Base-by-base conservation (phyloP, 805 yeast genomes). In the Teunomyces tritomae region DNA sequence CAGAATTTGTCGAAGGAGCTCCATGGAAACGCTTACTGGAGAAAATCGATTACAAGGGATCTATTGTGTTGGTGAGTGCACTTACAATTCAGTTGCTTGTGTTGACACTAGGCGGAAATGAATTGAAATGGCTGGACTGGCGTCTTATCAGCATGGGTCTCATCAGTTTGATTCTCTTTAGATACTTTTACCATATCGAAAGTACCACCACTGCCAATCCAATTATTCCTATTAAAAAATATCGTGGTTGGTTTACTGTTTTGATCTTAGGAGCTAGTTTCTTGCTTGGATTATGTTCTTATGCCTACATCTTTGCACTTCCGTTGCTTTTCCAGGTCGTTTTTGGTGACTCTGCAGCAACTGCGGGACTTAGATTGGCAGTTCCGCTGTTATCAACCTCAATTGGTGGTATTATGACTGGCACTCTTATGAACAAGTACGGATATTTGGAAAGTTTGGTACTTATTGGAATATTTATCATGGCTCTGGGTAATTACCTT, bases 251-350 rank as follows among this genome's bases (percentile, higher is more conserved):
- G 27, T 60, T 64, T 43, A 58, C 62, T 14, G 49, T 57, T 33
- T 48, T 65, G 24, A 47, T 57, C 8, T 46, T 70, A 4, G 57
- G 57, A n/a, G 61, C 64, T 9, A 68, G 70, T 16, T 58, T 66
- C 42, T 53, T 71, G 17, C 59, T 72, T 9, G 78, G 78, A 2
- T 61, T 72, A 41, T 64, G 72, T 5, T 57, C 66, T 40, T 70
- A 61, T 50, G 74, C 78, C 0, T 71, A 71, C 48, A 56, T 74
- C 24, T 74, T 74, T 55, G 65, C 71, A 4, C 53, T 74, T 1
- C 79, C 78, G 1, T 56, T 72, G 26, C 60, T 73, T 32, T 72
- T 74, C 43, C 78, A 74, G 49, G 61, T 74, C 14, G 71, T 67
- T 1, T 55, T 70, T 11, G 73, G 69, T 2, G 77, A 74, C 50